Evolutionary conservation across 2,329 filamentous ascomycete genomes (phyloP).

Genomic region (Xylogone sp.): DNA sequence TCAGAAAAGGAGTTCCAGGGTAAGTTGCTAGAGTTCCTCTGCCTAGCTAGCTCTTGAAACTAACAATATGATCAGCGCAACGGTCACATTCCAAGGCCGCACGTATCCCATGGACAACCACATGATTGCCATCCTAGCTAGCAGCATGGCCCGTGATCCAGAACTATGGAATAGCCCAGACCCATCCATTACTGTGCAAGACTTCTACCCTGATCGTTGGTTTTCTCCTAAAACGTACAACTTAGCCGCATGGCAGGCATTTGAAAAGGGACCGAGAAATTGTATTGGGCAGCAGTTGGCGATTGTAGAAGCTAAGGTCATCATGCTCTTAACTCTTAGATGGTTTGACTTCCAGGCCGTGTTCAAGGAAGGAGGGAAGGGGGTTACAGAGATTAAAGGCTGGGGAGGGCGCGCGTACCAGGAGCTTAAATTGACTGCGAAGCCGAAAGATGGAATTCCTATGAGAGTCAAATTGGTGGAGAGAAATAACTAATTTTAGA

Average conservation of each 20-base stretch:
- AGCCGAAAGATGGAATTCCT: slow-evolving; percentile 17
- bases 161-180: slow-evolving; percentile 37
- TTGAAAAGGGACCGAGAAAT: slow-evolving; percentile 50
- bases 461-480: slow-evolving; percentile 1
- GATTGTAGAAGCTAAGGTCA: slow-evolving; percentile 42
- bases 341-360: slow-evolving; percentile 42
- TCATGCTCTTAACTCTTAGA: slow-evolving; percentile 41
- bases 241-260: slow-evolving; percentile 48
- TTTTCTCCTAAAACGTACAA: slow-evolving; percentile 33
- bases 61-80: not conserved
- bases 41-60: too few relatives aligned
- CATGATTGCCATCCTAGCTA: slow-evolving; percentile 6
- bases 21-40: not conserved
- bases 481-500: not conserved
- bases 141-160: slow-evolving; percentile 31
- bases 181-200: slow-evolving; percentile 2
- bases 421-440: slow-evolving; percentile 13
- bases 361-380: slow-evolving; percentile 23
- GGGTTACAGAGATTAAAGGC: slow-evolving; percentile 10
- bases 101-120: slow-evolving; percentile 8
- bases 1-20: slow-evolving; percentile 6
- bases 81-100: slow-evolving; percentile 7
- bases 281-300: slow-evolving; percentile 56
- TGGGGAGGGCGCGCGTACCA: slow-evolving; percentile 13
- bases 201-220: slow-evolving; percentile 43